A percentile compares a stretch with the other conserved stretches of the same genome.
Conservation (phyloP, 1,284 basidiomycete species). For the Schizopora paradoxa region DNA sequence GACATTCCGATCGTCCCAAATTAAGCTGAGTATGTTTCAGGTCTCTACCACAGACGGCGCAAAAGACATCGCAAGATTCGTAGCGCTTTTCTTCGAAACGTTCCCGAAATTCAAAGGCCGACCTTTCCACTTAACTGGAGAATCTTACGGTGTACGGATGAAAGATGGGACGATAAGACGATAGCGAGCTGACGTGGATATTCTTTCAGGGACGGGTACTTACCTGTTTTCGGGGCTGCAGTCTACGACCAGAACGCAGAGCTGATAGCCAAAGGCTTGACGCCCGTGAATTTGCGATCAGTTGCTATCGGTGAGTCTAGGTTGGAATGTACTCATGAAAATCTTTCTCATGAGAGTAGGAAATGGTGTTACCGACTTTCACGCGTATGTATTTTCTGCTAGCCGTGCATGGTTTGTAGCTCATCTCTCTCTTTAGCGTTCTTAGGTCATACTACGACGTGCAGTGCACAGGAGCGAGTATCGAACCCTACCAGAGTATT, state of each 20-base stretch:
- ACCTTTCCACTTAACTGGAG: constrained; percentile 71
- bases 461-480: not conserved
- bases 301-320: constrained; percentile 83
- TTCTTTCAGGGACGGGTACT: constrained; percentile 61
- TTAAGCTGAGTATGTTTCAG: constrained; percentile 25
- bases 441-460: not conserved
- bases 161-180: not conserved
- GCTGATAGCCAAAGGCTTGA: constrained; percentile 50
- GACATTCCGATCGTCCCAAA: not conserved
- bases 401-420: too few relatives aligned
- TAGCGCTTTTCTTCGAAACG: constrained; percentile 68
- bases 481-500: not conserved
- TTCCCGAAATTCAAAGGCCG: constrained; percentile 63
- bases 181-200: not conserved
- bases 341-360: not conserved
- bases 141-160: constrained; percentile 54
- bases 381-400: not conserved
- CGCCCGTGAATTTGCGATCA: constrained; percentile 75
- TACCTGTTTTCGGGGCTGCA: constrained; percentile 78
- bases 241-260: constrained; percentile 74
- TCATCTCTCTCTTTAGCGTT: too few relatives aligned
- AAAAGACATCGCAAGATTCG: constrained; percentile 61
- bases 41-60: constrained; percentile 63
- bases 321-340: constrained; percentile 6
- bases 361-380: not conserved